Conservation (phyloP, 2,329 filamentous ascomycete genomes). For the Trichoderma lentiforme region DNA sequence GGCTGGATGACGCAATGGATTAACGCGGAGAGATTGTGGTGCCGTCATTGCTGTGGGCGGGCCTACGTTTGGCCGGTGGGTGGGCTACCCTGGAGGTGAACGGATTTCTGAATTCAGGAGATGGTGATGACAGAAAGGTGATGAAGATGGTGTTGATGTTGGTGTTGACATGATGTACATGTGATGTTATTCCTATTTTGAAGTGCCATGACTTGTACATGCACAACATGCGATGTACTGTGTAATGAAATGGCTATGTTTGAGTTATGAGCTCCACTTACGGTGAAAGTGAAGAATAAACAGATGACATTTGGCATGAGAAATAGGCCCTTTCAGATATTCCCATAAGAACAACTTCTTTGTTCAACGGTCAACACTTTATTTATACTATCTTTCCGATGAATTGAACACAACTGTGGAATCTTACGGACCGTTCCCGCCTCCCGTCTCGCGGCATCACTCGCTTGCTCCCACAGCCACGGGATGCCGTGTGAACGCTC, state of each 20-base stretch:
- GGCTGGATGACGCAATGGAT: conserved; percentile 17
- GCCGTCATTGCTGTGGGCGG: background rate
- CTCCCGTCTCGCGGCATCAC: background rate
- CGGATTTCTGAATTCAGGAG: too few species aligned
- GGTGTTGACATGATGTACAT: background rate
- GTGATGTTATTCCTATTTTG: background rate
- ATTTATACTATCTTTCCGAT: background rate
- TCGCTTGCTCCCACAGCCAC: background rate
- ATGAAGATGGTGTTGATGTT: background rate
- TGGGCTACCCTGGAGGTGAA: background rate
- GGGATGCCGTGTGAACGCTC: background rate
- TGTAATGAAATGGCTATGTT: background rate
- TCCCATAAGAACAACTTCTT: background rate
- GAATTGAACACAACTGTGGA: background rate
- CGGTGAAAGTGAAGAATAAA: background rate
- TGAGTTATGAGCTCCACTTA: background rate
- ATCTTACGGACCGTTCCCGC: background rate
- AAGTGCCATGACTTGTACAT: background rate
- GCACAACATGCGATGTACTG: background rate
- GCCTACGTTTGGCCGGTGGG: background rate
- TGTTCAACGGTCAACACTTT: background rate
- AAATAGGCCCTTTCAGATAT: background rate
- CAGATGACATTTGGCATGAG: background rate
- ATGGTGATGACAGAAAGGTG: too few species aligned
- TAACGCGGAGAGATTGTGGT: background rate